Base-by-base conservation (phyloP, 306 rosid species). In the Quercus robur region DNA sequence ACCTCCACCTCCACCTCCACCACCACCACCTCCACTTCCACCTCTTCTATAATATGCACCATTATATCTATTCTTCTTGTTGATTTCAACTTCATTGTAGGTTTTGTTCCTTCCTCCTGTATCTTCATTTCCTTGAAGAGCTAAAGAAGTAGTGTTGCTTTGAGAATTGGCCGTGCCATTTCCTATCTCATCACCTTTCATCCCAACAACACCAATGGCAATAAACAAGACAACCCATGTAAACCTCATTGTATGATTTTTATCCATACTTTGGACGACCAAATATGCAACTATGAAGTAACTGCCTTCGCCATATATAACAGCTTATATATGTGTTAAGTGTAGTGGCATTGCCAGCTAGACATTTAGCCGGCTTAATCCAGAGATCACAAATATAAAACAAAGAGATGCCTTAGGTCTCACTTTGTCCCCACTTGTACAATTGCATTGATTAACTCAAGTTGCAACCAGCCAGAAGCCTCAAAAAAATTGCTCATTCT, bases 351-450 rank as follows among this genome's bases (percentile, higher is more conserved):
- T 52, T 71, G 86, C 84, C 76, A 49, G 46, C 70, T 68, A 20
- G 41, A 64, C 41, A 17, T 62, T 49, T 77, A 56, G 78, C 81
- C 89, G 78, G 81, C 85, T 77, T 5, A 51, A 66, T 73, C 56
- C 21, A 77, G 77, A 82, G 77, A 67, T 66, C 74, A 75, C 35
- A 64, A 78, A 74, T 21, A 31, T 8, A 52, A 14, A 67, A 54
- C 26, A 55, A 49, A 26, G 56, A 66, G 68, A 38, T 86, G 86
- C 70, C 90, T 85, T 87, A 14, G 46, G 51, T 55, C 81, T 78
- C 76, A 92, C 91, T 79, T 73, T 81, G 88, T 87, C 90, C 90
- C 94, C 88, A 87, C 89, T 56, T 46, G 21, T 44, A 19, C 35
- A 62, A 31, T 21, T 56, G 21, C 17, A 33, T 49, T 57, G 51